Conservation (phyloP, 371 early-diverging fungal species). For the Nematocida ironsii region DNA sequence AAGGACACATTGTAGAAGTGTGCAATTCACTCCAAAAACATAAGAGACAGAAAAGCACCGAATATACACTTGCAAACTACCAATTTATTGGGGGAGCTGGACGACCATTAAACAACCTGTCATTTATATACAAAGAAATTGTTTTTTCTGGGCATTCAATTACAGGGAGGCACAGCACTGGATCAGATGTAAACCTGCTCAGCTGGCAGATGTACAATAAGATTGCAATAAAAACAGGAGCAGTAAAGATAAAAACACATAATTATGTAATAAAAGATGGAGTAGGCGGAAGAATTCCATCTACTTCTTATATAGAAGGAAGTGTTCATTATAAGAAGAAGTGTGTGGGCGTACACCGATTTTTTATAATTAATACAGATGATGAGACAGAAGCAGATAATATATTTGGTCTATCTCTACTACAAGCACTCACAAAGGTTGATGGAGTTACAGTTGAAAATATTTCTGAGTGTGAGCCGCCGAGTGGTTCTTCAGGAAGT, state of each 20-base stretch:
- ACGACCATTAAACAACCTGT: not conserved
- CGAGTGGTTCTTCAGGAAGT: too few species aligned
- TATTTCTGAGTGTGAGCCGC: too few species aligned
- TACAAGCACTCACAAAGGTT: constrained; percentile 2
- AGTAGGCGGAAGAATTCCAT: not conserved
- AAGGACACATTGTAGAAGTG: constrained; percentile 3
- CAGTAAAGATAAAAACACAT: not conserved
- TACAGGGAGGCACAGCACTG: constrained; percentile 21
- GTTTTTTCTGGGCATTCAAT: not conserved
- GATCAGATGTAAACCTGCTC: constrained; percentile 10
- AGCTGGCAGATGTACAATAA: constrained; percentile 1
- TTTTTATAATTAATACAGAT: not conserved
- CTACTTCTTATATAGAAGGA: not conserved
- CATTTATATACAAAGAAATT: not conserved
- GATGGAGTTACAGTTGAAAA: not conserved
- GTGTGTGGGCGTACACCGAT: not conserved
- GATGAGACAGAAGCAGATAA: not conserved
- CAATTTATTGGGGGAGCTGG: not conserved
- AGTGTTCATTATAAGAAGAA: not conserved
- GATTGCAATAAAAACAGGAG: not conserved
- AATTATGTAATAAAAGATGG: not conserved
- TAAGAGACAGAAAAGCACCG: not conserved
- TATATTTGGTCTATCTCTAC: constrained; percentile 12
- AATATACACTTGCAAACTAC: not conserved
- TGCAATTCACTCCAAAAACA: constrained; percentile 4